Evolutionary conservation across 192 early-diverging fungal species (phyloP), one percentile per base, ranked within the genome.

Genomic region (Rhizophagus clarus): DNA sequence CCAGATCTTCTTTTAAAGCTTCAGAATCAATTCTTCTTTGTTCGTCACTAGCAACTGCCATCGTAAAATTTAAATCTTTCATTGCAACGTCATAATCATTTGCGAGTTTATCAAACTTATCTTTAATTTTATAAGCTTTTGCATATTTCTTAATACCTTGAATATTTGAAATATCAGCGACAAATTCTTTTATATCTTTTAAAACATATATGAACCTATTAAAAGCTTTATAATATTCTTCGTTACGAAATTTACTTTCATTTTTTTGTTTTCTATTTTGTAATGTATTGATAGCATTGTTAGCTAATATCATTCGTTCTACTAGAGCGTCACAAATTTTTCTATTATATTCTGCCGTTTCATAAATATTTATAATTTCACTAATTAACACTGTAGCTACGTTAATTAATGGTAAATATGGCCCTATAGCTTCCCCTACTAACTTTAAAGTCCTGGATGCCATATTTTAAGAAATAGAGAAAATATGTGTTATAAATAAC

Each of bases 171-270:
- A 78, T 64, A 51, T 78, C 64, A 4, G 67, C 6, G 31, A 78
- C n/a, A 51, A 78, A 78, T 56, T 56, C 64, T n/a, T 56, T 78
- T 24, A 78, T 78, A 31, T 78, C 45, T 37, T 69, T 69, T 32
- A 78, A 34, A 17, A 78, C 26, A 29, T 28, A 9, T 5, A 68
- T 22, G 56, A 78, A 51, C 3, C 29, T 29, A 62, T 62, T 10
- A 62, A 26, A 62, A 62, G 40, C 40, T 42, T 42, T 42, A 42
- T 42, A 42, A 42, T 77, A 77, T 24, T 24, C 40, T 7, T 45
- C 34, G 26, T 67, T 6, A 29, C 29, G 62, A 49, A 68, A 68
- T 26, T 67, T 78, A 4, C 49, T 20, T 32, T 68, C 42, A 24
- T 68, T 47, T 22, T 78, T 64, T 17, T 78, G 29, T 51, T 78